Evolutionary conservation across 164 flowering plant species (phyloP), one percentile per base, ranked within the genome.

Genomic region (Platanus orientalis): DNA sequence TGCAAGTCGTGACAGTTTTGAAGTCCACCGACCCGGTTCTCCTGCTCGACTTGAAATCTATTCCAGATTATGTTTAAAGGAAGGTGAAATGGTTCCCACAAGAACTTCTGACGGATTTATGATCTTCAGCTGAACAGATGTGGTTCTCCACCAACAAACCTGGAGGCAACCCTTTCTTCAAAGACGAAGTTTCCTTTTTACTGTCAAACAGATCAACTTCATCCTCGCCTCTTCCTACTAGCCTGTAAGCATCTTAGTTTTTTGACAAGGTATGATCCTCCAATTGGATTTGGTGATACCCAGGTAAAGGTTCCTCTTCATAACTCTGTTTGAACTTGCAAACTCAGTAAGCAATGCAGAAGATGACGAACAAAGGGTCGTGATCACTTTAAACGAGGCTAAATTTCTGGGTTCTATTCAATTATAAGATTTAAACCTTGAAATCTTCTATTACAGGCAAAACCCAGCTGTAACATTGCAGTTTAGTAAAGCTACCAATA

Each of bases 1-100:
- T 86, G 71, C 87, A 84, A 51, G 90, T 82, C 2, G 90, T 81
- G 0, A 75, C 70, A 0, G 87, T 73, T 53, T 78, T 81, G 60
- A 75, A 66, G 53, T 89, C 98, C 21, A 76, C 83, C 66, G 88
- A 74, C 60, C 81, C 73, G 61, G 76, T 80, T 70, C 84, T 75
- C 63, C 83, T 73, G 17, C 83, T 73, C 0, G 89, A 76, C 69
- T 69, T 85, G 76, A 64, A 66, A 63, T 84, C 84, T 1, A 63
- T 63, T 17, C 62, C 73, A 0, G 90, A 89, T 0, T 87, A 81
- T 34, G 78, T 40, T n/a, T n/a, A n/a, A 54, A 75, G 83, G 7
- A 70, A 65, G 34, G 76, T 40, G 20, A 74, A 73, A 57, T 81
- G 81, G 51, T 80, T 79, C 19, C 75, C 50, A 60, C 69, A 69